Evolutionary conservation across 2,329 filamentous ascomycete genomes (phyloP), one percentile per base, ranked within the genome.

Genomic region (Penicillium sp.): DNA sequence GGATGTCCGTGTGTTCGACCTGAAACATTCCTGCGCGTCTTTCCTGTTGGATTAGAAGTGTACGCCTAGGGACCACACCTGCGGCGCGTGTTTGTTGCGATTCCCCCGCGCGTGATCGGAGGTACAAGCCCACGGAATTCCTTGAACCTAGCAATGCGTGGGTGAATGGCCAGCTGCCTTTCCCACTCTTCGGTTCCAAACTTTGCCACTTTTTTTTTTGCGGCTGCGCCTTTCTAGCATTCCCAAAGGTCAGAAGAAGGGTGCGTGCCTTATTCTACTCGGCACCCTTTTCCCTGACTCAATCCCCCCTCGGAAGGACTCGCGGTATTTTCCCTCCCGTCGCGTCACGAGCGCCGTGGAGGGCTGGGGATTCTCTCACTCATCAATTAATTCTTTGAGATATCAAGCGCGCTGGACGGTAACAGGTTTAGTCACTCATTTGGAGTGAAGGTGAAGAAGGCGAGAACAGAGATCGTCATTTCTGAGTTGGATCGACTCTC

Each of bases 21-120:
- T 70, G 69, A 71, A 72, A 72, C 69, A 72, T 70, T 70, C 69
- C 64, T 27, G 56, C 58, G 52, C 55, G 54, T 56, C 53, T 50
- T 33, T 53, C 42, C 31, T 49, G 45, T 47, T 47, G n/a, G 14
- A 31, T 29, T 0, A 8, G 31, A 29, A 31, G n/a, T 42, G 39
- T 8, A 31, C 27, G 13, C 27, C 29, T n/a, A 45, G 42, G 26
- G 21, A 52, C 14, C 47, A 29, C 16, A 26, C 21, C 31, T 51
- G 27, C 45, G 55, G 37, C 47, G 25, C 51, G 54, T 27, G 35
- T 44, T 51, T 42, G 44, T 43, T 35, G 45, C 42, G 29, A 14
- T 42, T 44, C 27, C 43, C 52, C 49, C 60, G 44, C 55, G 55
- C 44, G 42, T 61, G 60, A 54, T 64, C 62, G 62, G 61, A 61